Evolutionary conservation across 768 basidiomycete species (phyloP).

Genomic region (Lactarius psammicola): DNA sequence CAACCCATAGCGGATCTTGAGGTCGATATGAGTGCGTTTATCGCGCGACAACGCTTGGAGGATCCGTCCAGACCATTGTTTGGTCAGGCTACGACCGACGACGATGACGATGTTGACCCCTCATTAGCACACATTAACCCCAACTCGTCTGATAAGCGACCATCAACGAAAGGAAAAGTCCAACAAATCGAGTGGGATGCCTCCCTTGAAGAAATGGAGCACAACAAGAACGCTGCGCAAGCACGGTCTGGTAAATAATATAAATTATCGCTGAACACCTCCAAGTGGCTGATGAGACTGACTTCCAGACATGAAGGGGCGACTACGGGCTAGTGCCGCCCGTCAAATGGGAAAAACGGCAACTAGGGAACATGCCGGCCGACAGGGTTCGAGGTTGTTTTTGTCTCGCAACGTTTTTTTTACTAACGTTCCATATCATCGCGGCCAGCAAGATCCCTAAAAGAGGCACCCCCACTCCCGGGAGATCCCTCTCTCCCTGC

Average conservation of each 20-base stretch:
- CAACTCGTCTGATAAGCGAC: slow-evolving; percentile 12
- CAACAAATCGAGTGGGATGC: slow-evolving; percentile 68
- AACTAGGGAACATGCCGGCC: slow-evolving; percentile 22
- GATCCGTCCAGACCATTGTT: slow-evolving; percentile 32
- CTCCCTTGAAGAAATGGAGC: slow-evolving; percentile 59
- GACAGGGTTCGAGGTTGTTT: slow-evolving; percentile 2
- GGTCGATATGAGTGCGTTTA: slow-evolving; percentile 65
- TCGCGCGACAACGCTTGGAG: slow-evolving; percentile 58
- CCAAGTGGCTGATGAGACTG: not conserved
- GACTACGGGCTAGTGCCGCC: slow-evolving; percentile 34
- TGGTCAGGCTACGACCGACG: slow-evolving; percentile 35
- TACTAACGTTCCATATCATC: not conserved
- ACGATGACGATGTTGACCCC: slow-evolving; percentile 58
- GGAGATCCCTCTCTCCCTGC: slow-evolving; percentile 35
- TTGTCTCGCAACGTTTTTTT: not conserved
- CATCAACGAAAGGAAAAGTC: slow-evolving; percentile 59
- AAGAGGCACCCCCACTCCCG: slow-evolving; percentile 58
- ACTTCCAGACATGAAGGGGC: slow-evolving; percentile 34
- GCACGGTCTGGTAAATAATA: slow-evolving; percentile 61
- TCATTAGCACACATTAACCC: slow-evolving; percentile 54
- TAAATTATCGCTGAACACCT: not conserved
- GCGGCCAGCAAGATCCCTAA: slow-evolving; percentile 34
- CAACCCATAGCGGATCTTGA: slow-evolving; percentile 69
- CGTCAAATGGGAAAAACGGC: slow-evolving; percentile 30
- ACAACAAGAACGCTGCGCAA: slow-evolving; percentile 72